Conservation (phyloP, 108 stramenopile genomes). For the Skeletonema costatum region DNA sequence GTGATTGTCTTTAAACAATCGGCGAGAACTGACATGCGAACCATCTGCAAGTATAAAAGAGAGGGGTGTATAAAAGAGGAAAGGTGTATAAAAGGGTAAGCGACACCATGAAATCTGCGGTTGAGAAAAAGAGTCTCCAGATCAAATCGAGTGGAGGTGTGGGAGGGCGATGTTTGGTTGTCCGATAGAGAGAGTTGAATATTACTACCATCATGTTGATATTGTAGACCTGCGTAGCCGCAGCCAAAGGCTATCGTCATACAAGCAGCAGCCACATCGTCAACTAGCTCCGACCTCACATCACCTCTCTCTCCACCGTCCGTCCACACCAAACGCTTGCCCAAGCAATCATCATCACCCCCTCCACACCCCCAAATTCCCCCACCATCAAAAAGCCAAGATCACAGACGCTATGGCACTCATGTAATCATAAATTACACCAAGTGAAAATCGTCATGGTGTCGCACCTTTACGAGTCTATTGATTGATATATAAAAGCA, state of each 20-base stretch:
- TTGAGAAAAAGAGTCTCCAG: background rate
- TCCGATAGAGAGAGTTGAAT: background rate
- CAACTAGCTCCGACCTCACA: background rate
- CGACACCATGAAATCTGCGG: conserved; percentile 3
- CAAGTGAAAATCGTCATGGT: conserved; percentile 27
- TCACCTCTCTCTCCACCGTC: background rate
- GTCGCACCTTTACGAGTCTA: conserved; percentile 26
- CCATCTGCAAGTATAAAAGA: conserved; percentile 74
- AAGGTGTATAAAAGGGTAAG: conserved; percentile 6
- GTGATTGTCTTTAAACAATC: conserved; percentile 99
- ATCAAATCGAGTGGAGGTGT: background rate
- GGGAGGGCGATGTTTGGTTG: background rate
- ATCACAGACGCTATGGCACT: conserved; percentile 29
- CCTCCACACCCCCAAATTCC: background rate
- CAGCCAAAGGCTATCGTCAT: background rate
- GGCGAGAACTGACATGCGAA: conserved; percentile 99
- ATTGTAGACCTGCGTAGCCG: too few species aligned
- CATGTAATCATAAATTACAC: background rate
- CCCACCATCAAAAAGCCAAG: background rate
- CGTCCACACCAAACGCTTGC: background rate
- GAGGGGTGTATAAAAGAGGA: background rate
- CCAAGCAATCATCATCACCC: background rate
- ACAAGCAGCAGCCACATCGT: background rate
- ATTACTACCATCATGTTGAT: too few species aligned
- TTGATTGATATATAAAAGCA: background rate